phyloP scores from a whole-genome alignment of 2,329 filamentous ascomycete species.

The Aspergillus sp. region DNA sequence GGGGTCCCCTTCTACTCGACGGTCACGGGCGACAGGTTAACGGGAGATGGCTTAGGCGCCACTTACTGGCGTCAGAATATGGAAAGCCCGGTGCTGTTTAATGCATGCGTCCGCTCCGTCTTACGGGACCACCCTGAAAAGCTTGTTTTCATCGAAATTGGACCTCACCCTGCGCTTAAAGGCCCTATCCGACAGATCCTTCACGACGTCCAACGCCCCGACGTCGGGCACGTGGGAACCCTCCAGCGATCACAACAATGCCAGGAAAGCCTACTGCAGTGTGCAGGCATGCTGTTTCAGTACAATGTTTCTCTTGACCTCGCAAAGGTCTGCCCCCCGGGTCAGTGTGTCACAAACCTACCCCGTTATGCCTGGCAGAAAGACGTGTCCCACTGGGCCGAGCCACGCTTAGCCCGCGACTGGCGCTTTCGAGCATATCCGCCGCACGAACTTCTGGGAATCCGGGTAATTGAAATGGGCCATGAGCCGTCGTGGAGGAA shows the following conservation, averaged over 20 bases:
- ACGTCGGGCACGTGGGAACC: background rate
- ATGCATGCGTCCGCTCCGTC: background rate
- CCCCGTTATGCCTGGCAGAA: slow-evolving; percentile 15
- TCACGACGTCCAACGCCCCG: background rate
- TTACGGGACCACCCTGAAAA: slow-evolving; percentile 15
- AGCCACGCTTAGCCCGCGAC: slow-evolving; percentile 1
- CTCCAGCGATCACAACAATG: slow-evolving; percentile 11
- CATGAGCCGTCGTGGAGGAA: slow-evolving; percentile 5
- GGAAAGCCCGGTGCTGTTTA: background rate
- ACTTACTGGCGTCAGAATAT: slow-evolving; percentile 1
- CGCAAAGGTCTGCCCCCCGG: background rate
- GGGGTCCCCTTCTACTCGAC: background rate
- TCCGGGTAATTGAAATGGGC: background rate
- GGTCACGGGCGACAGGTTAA: background rate
- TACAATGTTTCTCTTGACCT: slow-evolving; percentile 9
- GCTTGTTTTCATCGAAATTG: slow-evolving; percentile 29
- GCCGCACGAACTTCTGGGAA: slow-evolving; percentile 13
- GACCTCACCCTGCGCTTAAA: slow-evolving; percentile 40
- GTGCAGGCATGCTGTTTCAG: slow-evolving; percentile 1
- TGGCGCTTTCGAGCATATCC: slow-evolving; percentile 11
- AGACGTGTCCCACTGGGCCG: slow-evolving; percentile 9
- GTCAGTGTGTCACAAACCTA: background rate
- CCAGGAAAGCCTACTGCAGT: background rate
- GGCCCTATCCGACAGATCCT: slow-evolving; percentile 29
- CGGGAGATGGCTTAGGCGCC: background rate